Conservation (phyloP, 2,329 filamentous ascomycete genomes). For the Arthroderma uncinatum region DNA sequence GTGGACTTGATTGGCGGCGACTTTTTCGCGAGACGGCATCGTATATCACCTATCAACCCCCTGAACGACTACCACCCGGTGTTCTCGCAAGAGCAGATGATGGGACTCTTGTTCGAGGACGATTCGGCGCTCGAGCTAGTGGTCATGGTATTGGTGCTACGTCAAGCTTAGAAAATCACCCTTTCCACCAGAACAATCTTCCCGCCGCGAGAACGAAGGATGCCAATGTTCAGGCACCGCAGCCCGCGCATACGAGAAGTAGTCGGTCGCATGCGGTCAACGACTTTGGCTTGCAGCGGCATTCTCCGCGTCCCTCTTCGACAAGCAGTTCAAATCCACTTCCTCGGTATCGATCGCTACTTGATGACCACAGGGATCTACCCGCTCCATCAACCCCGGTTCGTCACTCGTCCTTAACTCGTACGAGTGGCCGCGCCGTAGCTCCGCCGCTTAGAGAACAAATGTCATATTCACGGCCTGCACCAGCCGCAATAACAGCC, state of each 20-base stretch:
- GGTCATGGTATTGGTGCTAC: constrained; percentile 29
- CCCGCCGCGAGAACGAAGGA: constrained; percentile 16
- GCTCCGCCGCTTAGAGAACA: not conserved
- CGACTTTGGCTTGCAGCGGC: not conserved
- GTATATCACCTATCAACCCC: constrained; percentile 16
- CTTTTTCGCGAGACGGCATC: constrained; percentile 24
- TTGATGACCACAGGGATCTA: not conserved
- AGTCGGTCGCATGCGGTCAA: not conserved
- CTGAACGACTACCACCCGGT: constrained; percentile 14
- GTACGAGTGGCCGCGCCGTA: not conserved
- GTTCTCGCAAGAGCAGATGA: constrained; percentile 30
- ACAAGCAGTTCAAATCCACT: not conserved
- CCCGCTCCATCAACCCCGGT: not conserved
- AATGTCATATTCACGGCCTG: not conserved
- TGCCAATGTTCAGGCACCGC: not conserved
- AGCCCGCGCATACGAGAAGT: not conserved
- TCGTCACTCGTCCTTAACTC: not conserved
- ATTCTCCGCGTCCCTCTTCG: not conserved
- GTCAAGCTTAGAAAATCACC: constrained; percentile 23
- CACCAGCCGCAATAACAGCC: not conserved
- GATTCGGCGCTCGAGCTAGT: constrained; percentile 32
- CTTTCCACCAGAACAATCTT: constrained; percentile 25
- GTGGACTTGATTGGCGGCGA: constrained; percentile 16
- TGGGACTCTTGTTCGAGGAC: constrained; percentile 32
- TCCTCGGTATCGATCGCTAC: not conserved